Percentiles rank a stretch among this genome's conserved stretches.
phyloP scores from a whole-genome alignment of 2,329 filamentous ascomycete genomes.

The Ceratocystiopsis minuta region DNA sequence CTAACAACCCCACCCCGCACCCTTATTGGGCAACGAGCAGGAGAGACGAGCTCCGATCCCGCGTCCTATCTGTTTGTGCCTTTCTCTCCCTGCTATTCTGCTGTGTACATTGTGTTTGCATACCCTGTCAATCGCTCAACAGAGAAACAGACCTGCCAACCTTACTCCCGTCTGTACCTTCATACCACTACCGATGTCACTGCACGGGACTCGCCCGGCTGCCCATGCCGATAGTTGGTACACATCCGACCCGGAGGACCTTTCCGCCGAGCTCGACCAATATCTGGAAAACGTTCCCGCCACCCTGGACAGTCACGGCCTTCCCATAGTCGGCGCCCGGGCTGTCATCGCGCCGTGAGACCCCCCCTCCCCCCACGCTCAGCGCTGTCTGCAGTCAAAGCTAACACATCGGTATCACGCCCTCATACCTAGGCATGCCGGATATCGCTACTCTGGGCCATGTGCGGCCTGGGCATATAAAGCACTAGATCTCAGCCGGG shows the following conservation, averaged over 20 bases:
- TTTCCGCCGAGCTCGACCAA: constrained; percentile 51
- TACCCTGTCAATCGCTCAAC: too few relatives aligned
- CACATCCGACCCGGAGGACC: constrained; percentile 34
- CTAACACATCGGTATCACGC: too few relatives aligned
- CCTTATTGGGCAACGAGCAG: too few relatives aligned
- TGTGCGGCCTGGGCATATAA: constrained; percentile 94
- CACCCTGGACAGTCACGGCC: constrained; percentile 34
- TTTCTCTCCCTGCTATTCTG: too few relatives aligned
- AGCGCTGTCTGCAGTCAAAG: too few relatives aligned
- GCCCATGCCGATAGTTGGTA: constrained; percentile 83
- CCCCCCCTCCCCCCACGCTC: too few relatives aligned
- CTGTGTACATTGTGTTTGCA: too few relatives aligned
- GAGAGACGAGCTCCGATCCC: too few relatives aligned
- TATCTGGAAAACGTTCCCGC: constrained; percentile 58
- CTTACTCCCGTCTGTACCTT: too few relatives aligned
- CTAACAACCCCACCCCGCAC: too few relatives aligned
- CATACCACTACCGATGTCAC: constrained; percentile 2
- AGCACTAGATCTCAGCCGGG: constrained; percentile 60
- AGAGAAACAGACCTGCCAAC: too few relatives aligned
- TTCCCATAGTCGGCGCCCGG: constrained; percentile 60
- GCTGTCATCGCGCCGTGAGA: constrained; percentile 84
- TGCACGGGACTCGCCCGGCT: constrained; percentile 7
- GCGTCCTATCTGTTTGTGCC: too few relatives aligned
- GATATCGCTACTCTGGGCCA: constrained; percentile 78
- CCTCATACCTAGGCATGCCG: constrained; percentile 53